phyloP scores from a whole-genome alignment of 257 asterid species.

The Rhazya stricta region DNA sequence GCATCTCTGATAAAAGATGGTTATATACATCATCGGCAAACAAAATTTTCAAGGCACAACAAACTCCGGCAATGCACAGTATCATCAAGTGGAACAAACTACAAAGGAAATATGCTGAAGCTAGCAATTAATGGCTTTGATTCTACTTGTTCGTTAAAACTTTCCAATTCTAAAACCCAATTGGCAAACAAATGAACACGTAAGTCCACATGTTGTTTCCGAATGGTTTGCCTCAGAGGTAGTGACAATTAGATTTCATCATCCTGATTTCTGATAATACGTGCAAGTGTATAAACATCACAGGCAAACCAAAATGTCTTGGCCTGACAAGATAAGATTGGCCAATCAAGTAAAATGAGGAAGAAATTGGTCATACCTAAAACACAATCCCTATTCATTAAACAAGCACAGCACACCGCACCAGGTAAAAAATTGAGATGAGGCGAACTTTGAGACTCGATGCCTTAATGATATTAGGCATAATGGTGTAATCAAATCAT shows the following conservation, averaged over 20 bases:
- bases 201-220: no score
- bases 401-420: no score
- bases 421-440: no score
- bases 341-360: background rate
- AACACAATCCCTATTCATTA: background rate
- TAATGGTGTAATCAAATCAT: background rate
- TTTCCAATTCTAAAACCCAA: background rate
- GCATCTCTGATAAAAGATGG: background rate
- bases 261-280: conserved; percentile 33
- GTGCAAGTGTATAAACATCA: conserved; percentile 36
- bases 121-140: background rate
- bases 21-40: conserved; percentile 39
- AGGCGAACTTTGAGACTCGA: no score
- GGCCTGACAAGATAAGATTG: background rate
- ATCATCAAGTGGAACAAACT: background rate
- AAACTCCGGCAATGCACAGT: background rate
- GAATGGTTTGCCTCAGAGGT: conserved; percentile 39
- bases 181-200: background rate
- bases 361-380: background rate
- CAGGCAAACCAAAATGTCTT: conserved; percentile 29
- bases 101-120: background rate
- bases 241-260: conserved; percentile 49
- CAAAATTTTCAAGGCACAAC: background rate
- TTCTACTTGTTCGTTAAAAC: background rate
- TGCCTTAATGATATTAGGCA: background rate